Evolutionary conservation across 2,329 filamentous ascomycete genomes (phyloP), one percentile per base, ranked within the genome.

Genomic region (Calycina marina): DNA sequence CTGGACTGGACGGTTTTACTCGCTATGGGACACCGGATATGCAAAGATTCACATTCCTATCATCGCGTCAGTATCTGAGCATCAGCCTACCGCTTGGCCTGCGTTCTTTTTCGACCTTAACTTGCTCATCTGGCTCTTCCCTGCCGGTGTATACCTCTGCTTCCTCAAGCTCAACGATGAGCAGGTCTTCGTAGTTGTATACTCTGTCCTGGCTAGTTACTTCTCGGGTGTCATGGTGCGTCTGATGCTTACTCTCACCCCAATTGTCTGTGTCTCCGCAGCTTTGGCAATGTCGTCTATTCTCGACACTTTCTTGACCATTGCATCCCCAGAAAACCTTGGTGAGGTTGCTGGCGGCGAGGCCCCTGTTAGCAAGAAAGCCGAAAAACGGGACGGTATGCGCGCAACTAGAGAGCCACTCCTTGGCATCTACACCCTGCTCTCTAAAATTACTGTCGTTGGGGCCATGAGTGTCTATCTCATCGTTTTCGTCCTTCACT

Each of bases 31-130:
- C 56, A 98, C 90, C 4, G 80, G 84, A 48, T 98, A 98, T 54
- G 90, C 90, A 50, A 98, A 98, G 68, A 92, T 96, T 42, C 90
- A 98, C 53, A 98, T 98, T 53, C 90, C 90, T 40, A 98, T 98
- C 54, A 98, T 98, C 56, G 90, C 90, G 3, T 98, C 90, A n/a
- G 90, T 98, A 28, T 98, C 90, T 1, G 90, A 98, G 62, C 90
- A 98, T 63, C 90, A 98, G 62, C 90, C 90, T 34, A 98, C 90
- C 22, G 90, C 90, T 26, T 98, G 90, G 90, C 90, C 90, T 2
- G 84, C 92, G 11, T 98, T 94, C 69, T 98, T 98, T 66, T 98
- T 98, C 57, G 90, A 98, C 51, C 68, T 98, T 47, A 94, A 93
- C 65, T 76, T 98, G 64, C 70, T 98, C 50, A 93, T 98, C 60